These are phyloP conservation scores for Henckelia pumila DNA, from an alignment of 257 asterid genomes.

Conservation along the genomic window DNA sequence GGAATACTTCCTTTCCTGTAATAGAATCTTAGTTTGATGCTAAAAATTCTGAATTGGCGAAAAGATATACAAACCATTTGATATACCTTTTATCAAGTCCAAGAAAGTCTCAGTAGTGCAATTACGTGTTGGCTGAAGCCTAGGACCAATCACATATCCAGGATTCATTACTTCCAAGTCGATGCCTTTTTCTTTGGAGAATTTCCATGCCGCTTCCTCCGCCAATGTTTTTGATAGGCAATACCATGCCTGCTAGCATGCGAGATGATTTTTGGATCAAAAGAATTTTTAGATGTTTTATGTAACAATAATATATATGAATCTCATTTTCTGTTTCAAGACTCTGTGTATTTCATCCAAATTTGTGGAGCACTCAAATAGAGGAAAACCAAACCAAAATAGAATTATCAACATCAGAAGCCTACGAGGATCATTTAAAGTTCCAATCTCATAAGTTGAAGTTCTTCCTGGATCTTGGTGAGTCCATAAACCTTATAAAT, in stretches of 20 bases:
- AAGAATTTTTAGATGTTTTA: neutral
- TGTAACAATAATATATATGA: too few species aligned
- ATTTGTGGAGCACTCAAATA: too few species aligned
- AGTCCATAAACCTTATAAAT: too few species aligned
- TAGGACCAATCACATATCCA: constrained; percentile 41
- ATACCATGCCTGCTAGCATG: neutral
- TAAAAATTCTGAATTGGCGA: neutral
- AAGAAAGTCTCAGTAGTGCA: constrained; percentile 22
- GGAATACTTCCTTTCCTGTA: neutral
- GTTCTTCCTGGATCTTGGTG: too few species aligned
- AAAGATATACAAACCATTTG: too few species aligned
- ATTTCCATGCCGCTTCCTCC: constrained; percentile 47
- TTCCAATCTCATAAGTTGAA: too few species aligned
- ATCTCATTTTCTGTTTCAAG: too few species aligned
- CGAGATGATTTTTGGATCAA: neutral
- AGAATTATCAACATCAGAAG: too few species aligned
- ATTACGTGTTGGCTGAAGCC: constrained; percentile 45
- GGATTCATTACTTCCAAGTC: constrained; percentile 47
- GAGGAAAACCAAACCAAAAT: too few species aligned
- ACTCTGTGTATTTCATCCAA: too few species aligned
- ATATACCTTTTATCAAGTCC: constrained; percentile 16
- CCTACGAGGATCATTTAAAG: too few species aligned
- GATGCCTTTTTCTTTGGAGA: constrained; percentile 35
- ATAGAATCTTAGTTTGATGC: neutral
- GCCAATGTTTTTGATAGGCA: constrained; percentile 11